A percentile compares a stretch with the other conserved stretches of the same genome.
Evolutionary conservation across 2,329 filamentous ascomycete genomes (phyloP).

Genomic region (Penicillium sp.): DNA sequence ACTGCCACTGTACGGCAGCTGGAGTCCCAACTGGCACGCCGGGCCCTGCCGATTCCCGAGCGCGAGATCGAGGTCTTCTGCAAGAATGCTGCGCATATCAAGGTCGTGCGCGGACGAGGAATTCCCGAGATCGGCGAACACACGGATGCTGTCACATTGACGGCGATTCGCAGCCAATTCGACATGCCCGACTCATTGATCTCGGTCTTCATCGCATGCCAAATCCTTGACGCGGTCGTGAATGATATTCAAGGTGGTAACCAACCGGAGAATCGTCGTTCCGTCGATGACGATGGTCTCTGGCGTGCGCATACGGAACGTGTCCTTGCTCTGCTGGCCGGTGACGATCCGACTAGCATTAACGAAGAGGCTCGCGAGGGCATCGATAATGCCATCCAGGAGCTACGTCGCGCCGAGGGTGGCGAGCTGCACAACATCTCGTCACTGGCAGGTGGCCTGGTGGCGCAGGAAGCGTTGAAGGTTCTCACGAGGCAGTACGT

Average conservation of each 20-base stretch:
- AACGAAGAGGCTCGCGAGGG: constrained; percentile 52
- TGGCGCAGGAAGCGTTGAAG: constrained; percentile 97
- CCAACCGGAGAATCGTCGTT: constrained; percentile 23
- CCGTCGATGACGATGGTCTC: constrained; percentile 33
- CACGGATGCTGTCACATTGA: constrained; percentile 41
- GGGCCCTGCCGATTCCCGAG: constrained; percentile 53
- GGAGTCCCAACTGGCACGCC: constrained; percentile 51
- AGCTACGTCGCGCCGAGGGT: constrained; percentile 72
- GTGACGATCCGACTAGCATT: constrained; percentile 47
- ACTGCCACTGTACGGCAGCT: constrained; percentile 59
- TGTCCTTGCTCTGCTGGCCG: constrained; percentile 28
- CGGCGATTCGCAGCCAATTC: constrained; percentile 40
- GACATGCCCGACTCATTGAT: constrained; percentile 57
- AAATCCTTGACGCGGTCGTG: constrained; percentile 44
- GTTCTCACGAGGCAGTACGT: constrained; percentile 64
- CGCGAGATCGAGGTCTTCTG: constrained; percentile 87
- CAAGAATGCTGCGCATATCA: constrained; percentile 91
- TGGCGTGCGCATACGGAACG: constrained; percentile 34
- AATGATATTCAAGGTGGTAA: constrained; percentile 52
- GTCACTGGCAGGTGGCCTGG: constrained; percentile 81
- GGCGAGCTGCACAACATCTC: constrained; percentile 92
- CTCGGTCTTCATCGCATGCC: constrained; percentile 67
- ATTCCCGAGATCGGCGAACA: constrained; percentile 49
- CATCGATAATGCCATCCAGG: constrained; percentile 57
- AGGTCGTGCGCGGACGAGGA: constrained; percentile 68